phyloP scores from a whole-genome alignment of 495 filamentous ascomycete genomes.

The Penicillium dipodomyicola region DNA sequence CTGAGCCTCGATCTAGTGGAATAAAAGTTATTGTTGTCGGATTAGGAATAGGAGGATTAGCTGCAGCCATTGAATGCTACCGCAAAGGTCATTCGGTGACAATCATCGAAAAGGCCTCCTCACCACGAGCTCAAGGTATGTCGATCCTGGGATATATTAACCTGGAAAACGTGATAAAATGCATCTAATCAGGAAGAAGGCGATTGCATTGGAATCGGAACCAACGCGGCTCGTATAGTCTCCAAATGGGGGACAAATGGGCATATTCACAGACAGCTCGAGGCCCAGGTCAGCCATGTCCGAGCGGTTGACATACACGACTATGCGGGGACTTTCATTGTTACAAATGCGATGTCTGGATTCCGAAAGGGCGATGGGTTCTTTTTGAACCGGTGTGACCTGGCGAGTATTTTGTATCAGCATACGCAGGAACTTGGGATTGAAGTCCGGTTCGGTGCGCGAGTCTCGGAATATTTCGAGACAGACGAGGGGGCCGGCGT shows the following conservation, averaged over 20 bases:
- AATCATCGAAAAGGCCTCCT: neutral
- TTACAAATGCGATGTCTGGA: neutral
- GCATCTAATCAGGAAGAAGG: neutral
- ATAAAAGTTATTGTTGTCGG: constrained; percentile 1
- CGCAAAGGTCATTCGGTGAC: neutral
- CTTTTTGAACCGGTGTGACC: constrained; percentile 1
- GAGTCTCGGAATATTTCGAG: constrained; percentile 18
- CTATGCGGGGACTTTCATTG: neutral
- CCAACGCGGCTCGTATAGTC: neutral
- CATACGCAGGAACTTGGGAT: constrained; percentile 17
- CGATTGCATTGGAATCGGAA: constrained; percentile 1
- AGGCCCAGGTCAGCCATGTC: constrained; percentile 1
- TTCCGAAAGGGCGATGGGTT: neutral
- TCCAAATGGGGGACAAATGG: constrained; percentile 1
- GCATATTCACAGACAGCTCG: neutral
- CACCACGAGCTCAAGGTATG: constrained; percentile 1
- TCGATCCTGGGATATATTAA: neutral
- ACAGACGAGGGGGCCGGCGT: constrained; percentile 13
- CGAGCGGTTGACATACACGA: neutral
- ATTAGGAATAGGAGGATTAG: neutral
- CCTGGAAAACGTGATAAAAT: neutral
- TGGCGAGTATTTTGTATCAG: constrained; percentile 38
- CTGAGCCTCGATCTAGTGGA: constrained; percentile 2
- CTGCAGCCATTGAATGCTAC: neutral
- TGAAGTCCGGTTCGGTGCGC: constrained; percentile 11